Evolutionary conservation across 805 yeast genomes (phyloP).

Genomic region (Metschnikowia similis): DNA sequence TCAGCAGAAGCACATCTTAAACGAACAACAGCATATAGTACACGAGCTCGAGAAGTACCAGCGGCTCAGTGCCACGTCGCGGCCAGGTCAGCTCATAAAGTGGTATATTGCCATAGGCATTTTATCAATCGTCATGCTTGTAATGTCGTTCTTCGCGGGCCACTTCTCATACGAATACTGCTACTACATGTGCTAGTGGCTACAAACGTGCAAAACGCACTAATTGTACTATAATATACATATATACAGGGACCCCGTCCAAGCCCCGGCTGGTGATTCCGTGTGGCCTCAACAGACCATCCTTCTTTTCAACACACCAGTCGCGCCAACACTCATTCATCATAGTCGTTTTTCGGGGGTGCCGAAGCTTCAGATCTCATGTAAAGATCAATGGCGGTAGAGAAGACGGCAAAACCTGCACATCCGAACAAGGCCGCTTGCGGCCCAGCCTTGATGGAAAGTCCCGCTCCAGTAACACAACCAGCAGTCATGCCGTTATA

Average conservation of each 20-base stretch:
- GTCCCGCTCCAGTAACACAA: constrained; percentile 94
- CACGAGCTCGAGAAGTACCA: constrained; percentile 26
- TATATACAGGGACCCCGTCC: constrained; percentile 5
- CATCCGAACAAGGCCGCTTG: constrained; percentile 89
- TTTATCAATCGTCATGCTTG: constrained; percentile 9
- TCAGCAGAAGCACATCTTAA: constrained; percentile 10
- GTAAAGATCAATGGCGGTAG: constrained; percentile 56
- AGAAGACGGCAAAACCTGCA: constrained; percentile 96
- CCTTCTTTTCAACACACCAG: too few species aligned
- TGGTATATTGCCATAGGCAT: constrained; percentile 4
- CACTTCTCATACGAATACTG: constrained; percentile 36
- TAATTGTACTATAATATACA: constrained; percentile 9
- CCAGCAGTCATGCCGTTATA: constrained; percentile 93
- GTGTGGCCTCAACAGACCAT: too few species aligned
- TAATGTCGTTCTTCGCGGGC: constrained; percentile 25
- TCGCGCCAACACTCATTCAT: constrained; percentile 30
- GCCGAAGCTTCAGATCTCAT: constrained; percentile 17
- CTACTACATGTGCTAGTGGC: constrained; percentile 32
- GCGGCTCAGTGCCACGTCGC: neutral
- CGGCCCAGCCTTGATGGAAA: constrained; percentile 91
- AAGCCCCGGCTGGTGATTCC: neutral
- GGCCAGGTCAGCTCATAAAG: neutral
- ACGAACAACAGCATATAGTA: constrained; percentile 11
- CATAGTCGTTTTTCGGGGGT: constrained; percentile 89
- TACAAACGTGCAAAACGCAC: neutral